These are phyloP conservation scores for Globisporangium sylvaticum DNA, from an alignment of 352 stramenopile genomes.

Conservation along the genomic window DNA sequence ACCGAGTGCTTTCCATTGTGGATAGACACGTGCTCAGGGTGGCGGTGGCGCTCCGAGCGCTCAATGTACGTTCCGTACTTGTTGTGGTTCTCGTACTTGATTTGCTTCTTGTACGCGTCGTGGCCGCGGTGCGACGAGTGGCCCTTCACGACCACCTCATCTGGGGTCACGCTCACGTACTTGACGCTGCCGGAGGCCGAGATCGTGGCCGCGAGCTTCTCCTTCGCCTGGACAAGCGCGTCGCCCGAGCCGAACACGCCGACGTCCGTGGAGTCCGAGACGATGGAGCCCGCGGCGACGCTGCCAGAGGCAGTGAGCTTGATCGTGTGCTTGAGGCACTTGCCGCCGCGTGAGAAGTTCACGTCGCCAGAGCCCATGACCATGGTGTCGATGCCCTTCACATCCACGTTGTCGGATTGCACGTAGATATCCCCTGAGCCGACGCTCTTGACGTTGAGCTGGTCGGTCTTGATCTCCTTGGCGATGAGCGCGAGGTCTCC, in stretches of 20 bases:
- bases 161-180: no score
- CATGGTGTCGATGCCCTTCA: constrained; percentile 30
- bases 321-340: constrained; percentile 40
- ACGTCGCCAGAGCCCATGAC: constrained; percentile 43
- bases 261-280: constrained; percentile 32
- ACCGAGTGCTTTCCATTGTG: no score
- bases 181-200: no score
- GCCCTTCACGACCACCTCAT: no score
- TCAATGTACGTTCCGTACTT: no score
- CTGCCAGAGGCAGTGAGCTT: constrained; percentile 40
- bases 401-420: constrained; percentile 25
- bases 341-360: constrained; percentile 37
- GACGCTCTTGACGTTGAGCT: constrained; percentile 8
- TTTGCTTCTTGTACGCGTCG: no score
- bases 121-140: no score
- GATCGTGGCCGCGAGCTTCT: no score
- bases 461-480: constrained; percentile 22
- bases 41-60: no score
- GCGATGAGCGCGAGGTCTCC: constrained; percentile 15
- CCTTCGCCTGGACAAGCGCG: constrained; percentile 36
- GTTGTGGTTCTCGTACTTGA: no score
- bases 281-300: constrained; percentile 34
- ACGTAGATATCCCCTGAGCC: constrained; percentile 20
- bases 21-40: no score
- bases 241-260: constrained; percentile 34